These are phyloP conservation scores for Venturia nashicola DNA, from an alignment of 2,329 filamentous ascomycete species.

Conservation along the genomic window DNA sequence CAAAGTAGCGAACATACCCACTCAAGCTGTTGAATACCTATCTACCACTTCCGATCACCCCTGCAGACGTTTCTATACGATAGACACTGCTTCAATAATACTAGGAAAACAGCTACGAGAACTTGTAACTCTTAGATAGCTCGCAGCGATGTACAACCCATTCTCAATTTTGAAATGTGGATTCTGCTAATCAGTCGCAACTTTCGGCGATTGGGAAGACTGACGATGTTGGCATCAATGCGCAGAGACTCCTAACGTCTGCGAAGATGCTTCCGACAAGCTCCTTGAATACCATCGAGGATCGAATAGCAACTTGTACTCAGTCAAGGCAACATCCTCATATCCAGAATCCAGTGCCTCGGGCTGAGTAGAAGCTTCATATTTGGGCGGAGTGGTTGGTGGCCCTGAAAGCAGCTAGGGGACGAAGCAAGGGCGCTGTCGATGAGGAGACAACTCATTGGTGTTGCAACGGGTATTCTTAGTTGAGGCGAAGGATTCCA, in stretches of 20 bases:
- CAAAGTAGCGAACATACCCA: too few relatives aligned
- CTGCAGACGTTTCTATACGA: too few relatives aligned
- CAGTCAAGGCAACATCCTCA: background rate
- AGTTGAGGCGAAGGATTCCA: background rate
- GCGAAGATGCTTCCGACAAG: background rate
- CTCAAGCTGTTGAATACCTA: too few relatives aligned
- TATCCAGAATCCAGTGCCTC: background rate
- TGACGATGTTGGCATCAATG: too few relatives aligned
- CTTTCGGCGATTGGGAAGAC: too few relatives aligned
- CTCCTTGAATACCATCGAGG: background rate
- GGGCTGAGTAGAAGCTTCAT: background rate
- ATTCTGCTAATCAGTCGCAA: too few relatives aligned
- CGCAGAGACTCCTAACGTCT: too few relatives aligned
- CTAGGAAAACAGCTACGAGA: too few relatives aligned
- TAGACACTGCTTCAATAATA: background rate
- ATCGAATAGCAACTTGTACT: background rate
- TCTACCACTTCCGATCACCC: too few relatives aligned
- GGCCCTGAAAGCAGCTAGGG: background rate
- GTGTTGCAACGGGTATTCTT: background rate
- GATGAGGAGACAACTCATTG: background rate
- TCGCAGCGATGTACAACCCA: too few relatives aligned
- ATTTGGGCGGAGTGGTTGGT: background rate
- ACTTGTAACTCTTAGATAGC: too few relatives aligned
- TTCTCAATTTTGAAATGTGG: too few relatives aligned
- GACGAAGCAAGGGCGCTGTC: background rate